Base-by-base conservation (phyloP, 2,329 filamentous ascomycete species). In the Colletotrichum sansevieriae region DNA sequence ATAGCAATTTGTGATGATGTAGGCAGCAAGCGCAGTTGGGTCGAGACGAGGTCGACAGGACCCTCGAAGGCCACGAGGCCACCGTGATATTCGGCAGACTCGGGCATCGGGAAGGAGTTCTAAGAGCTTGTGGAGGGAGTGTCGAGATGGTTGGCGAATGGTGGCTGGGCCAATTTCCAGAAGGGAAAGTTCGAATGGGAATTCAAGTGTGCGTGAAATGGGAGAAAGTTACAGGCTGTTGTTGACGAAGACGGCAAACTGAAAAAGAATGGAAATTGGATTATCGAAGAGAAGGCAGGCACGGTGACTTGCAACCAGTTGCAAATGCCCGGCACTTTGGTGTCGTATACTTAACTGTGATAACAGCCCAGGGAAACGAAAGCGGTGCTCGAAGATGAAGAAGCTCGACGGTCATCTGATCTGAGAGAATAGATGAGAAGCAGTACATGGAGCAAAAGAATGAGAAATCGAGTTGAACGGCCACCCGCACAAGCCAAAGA, bases 1-100 rank as follows among this genome's bases (percentile, higher is more conserved):
- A 90, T 82, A 25, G 90, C 76, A 43, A 91, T 84, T 65, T 89
- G 85, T 0, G 85, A 78, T 1, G 87, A 90, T 3, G 82, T 83
- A 9, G 89, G 89, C 11, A 91, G 82, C 3, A 91, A 81, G 54
- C 84, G 84, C 44, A 91, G 78, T 72, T 91, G 89, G 3, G 87
- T 89, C 25, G 85, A 83, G 35, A 91, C 81, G 35, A 82, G 78
- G 52, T 89, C 84, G 25, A 77, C 73, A 37, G 86, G 81, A 6
- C 89, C 89, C 74, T 91, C 89, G 64, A 91, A 84, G 70, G 88
- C 87, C 60, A 91, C 82, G 61, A 91, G 77, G 74, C 82, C 86
- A 54, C 88, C 87, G 64, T 80, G 72, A 56, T 78, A 76, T 33
- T 74, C 68, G 35, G 72, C 39, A 61, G 61, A 12, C 39, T 70